These are phyloP conservation scores for Ilyonectria destructans DNA, from an alignment of 2,329 filamentous ascomycete species.

Conservation along the genomic window DNA sequence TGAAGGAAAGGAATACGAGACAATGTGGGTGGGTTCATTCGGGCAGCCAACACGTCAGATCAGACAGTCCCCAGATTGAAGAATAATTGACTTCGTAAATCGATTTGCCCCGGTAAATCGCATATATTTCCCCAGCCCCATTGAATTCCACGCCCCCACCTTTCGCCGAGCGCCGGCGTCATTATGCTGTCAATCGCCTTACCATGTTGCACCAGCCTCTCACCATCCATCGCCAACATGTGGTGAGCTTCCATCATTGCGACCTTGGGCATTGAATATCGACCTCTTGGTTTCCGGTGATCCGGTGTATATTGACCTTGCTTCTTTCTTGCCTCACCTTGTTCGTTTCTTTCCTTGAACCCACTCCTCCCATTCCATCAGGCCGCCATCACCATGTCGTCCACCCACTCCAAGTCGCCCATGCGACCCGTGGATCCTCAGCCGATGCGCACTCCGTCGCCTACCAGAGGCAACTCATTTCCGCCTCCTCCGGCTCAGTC, in stretches of 20 bases:
- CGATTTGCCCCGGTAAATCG: slow-evolving; percentile 28
- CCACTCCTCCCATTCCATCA: slow-evolving; percentile 16
- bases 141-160: slow-evolving; percentile 42
- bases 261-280: slow-evolving; percentile 17
- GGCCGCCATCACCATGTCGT: slow-evolving; percentile 25
- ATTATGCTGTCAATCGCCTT: slow-evolving; percentile 34
- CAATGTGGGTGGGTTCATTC: neutral
- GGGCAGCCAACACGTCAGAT: neutral
- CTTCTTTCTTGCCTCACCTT: neutral
- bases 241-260: slow-evolving; percentile 31
- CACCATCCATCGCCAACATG: slow-evolving; percentile 31
- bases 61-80: slow-evolving; percentile 8
- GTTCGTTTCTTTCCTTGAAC: slow-evolving; percentile 5
- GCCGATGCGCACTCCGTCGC: slow-evolving; percentile 47
- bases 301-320: neutral
- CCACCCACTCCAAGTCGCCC: slow-evolving; percentile 36
- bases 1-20: neutral
- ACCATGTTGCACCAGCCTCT: slow-evolving; percentile 47
- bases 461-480: slow-evolving; percentile 34
- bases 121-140: slow-evolving; percentile 46
- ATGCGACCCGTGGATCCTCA: slow-evolving; percentile 49
- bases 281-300: neutral
- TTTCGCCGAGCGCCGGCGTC: slow-evolving; percentile 43
- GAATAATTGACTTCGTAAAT: slow-evolving; percentile 4
- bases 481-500: slow-evolving; percentile 27